Conservation (phyloP, 2,329 filamentous ascomycete genomes). For the Paecilomyces dactylethromorphus region DNA sequence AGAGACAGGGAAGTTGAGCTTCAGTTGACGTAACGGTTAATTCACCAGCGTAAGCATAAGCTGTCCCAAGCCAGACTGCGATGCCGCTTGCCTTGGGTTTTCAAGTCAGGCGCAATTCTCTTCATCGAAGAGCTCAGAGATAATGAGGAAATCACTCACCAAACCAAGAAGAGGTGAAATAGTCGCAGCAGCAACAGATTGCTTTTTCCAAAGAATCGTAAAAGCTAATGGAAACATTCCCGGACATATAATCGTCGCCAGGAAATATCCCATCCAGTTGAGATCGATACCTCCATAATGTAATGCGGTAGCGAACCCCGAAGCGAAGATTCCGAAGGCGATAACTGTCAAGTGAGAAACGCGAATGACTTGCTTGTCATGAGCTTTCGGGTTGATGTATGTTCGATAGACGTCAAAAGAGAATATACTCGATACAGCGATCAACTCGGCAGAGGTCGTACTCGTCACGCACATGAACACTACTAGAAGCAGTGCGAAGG, state of each 20-base stretch:
- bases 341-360: constrained; percentile 4
- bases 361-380: constrained; percentile 3
- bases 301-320: constrained; percentile 3
- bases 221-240: constrained; percentile 6
- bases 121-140: not conserved
- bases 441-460: constrained; percentile 3
- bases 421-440: constrained; percentile 4
- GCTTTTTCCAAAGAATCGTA: constrained; percentile 5
- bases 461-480: constrained; percentile 4
- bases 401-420: constrained; percentile 3
- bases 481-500: constrained; percentile 1
- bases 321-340: constrained; percentile 2
- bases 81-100: constrained; percentile 16
- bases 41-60: constrained; percentile 22
- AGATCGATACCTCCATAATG: constrained; percentile 5
- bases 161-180: constrained; percentile 4
- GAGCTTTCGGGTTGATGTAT: constrained; percentile 5
- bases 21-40: constrained; percentile 28
- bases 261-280: constrained; percentile 6
- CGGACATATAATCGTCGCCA: constrained; percentile 6
- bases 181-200: constrained; percentile 2
- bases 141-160: not conserved
- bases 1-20: constrained; percentile 7
- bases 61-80: constrained; percentile 31
- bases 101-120: not conserved